Evolutionary conservation across 2,329 filamentous ascomycete species (phyloP).

Genomic region (Colletotrichum eremochloae): DNA sequence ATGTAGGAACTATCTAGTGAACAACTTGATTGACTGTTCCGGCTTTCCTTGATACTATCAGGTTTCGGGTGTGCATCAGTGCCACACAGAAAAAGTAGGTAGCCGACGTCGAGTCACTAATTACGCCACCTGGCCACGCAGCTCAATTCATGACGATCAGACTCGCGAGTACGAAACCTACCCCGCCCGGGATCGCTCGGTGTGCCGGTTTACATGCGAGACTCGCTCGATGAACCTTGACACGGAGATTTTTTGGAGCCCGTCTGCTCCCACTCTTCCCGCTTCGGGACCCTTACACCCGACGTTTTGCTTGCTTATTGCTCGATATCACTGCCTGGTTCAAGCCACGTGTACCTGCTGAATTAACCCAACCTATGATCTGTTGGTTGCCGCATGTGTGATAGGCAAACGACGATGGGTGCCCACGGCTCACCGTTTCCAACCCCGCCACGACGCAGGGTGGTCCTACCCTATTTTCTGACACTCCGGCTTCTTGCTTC

Average conservation of each 20-base stretch:
- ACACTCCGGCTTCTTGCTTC: neutral
- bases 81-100: too few species aligned
- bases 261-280: conserved; percentile 6
- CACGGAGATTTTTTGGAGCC: conserved; percentile 16
- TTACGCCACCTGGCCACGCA: neutral
- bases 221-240: conserved; percentile 17
- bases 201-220: conserved; percentile 11
- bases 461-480: conserved; percentile 20
- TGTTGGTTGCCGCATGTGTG: conserved; percentile 16
- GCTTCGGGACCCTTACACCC: conserved; percentile 7
- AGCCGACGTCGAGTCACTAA: neutral
- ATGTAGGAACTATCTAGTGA: too few species aligned
- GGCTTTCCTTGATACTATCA: neutral
- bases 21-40: neutral
- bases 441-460: neutral
- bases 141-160: conserved; percentile 15
- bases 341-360: neutral
- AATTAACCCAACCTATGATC: conserved; percentile 3
- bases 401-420: neutral
- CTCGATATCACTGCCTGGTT: neutral
- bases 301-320: conserved; percentile 9
- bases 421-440: neutral
- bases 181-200: conserved; percentile 7
- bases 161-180: conserved; percentile 28
- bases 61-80: neutral